Base-by-base conservation (phyloP, 352 stramenopile species). In the Aphanomyces stellatus region DNA sequence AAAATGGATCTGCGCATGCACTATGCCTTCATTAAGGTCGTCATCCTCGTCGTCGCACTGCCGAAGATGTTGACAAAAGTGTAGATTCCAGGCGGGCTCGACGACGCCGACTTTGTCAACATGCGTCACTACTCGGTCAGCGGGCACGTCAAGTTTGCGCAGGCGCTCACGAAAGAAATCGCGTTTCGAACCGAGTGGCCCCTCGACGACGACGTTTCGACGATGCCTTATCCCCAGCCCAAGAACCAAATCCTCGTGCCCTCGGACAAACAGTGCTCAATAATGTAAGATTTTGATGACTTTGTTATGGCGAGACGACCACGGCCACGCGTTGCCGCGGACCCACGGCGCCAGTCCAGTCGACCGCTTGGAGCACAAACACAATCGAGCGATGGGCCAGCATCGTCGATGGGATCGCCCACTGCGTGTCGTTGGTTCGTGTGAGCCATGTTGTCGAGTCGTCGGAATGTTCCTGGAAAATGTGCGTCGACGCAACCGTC, bases 51-150 rank as follows among this genome's bases (percentile, higher is more conserved):
- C 53, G 33, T 8, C 24, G 3, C 62, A 30, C 1, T 46, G 51
- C 69, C 24, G 3, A 19, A 15, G 17, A 53, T n/a, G n/a, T 49
- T 31, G 30, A 41, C 41, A 1, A 17, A 8, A 25, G 4, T 31
- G 5, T 48, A 91, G 81, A 74, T 93, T n/a, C 74, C 85, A 6
- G 83, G 82, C 31, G 84, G 82, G 0, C 72, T 93, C 1, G 69
- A 80, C 5, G 73, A 79, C 28, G 75, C 78, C 5, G 86, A 94
- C 67, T 93, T 89, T 31, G 84, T 81, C 30, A 88, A 85, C 43
- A 82, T 84, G 65, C 88, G 86, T 76, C 86, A 94, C 60, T 94
- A 89, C 60, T 78, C 86, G 1, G 86, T 94, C 2, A 91, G 79
- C 24, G 86, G 83, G 35, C 86, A 94, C 68, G 65, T 92, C 55